Evolutionary conservation across 306 rosid genomes (phyloP).

Genomic region (Dalbergia cultrata): DNA sequence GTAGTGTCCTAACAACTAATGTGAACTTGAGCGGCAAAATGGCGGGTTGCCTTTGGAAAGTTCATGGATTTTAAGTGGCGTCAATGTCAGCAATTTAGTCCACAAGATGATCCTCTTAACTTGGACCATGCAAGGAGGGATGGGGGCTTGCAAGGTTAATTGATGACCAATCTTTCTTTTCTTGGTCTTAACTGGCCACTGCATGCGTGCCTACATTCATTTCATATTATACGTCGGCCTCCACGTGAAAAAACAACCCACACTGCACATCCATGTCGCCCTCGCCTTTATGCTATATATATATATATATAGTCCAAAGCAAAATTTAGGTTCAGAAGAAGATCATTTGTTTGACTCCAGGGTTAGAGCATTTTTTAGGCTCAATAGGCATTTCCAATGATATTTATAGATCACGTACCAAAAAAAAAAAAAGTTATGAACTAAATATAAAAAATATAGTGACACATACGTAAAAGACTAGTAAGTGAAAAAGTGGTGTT

Average conservation of each 20-base stretch:
- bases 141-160: slow-evolving; percentile 3
- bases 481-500: no score
- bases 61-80: slow-evolving; percentile 10
- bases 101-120: slow-evolving; percentile 29
- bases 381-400: no score
- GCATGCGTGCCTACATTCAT: neutral
- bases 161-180: slow-evolving; percentile 11
- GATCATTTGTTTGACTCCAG: no score
- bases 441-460: no score
- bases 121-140: slow-evolving; percentile 9
- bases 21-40: slow-evolving; percentile 13
- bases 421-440: no score
- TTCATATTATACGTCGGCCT: neutral
- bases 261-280: neutral
- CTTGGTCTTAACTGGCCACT: neutral
- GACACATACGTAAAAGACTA: no score
- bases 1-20: neutral
- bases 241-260: neutral
- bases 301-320: no score
- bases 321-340: no score
- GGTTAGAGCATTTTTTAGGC: no score
- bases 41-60: slow-evolving; percentile 12
- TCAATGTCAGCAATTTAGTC: slow-evolving; percentile 36
- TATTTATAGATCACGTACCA: no score
- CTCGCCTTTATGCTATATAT: neutral